Conservation (phyloP, 2,329 filamentous ascomycete species). For the Dactylonectria estremocensis region DNA sequence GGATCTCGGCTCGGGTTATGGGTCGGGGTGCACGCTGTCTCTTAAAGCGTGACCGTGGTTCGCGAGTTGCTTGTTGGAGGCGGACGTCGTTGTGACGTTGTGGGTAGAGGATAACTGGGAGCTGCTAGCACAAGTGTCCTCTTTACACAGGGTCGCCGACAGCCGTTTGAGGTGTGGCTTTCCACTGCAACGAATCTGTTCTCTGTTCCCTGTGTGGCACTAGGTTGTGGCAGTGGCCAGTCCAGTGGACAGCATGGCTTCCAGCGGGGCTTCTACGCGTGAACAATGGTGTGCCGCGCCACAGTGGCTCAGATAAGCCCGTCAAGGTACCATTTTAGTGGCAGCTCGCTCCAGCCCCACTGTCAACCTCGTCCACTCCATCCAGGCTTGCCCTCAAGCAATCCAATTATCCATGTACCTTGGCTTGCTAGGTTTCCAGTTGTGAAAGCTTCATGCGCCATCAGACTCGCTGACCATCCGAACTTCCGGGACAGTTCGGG, state of each 20-base stretch:
- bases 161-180: conserved; percentile 46
- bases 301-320: conserved; percentile 2
- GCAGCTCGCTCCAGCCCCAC: conserved; percentile 33
- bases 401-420: conserved; percentile 35
- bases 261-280: background rate
- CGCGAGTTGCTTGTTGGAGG: conserved; percentile 34
- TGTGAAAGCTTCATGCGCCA: conserved; percentile 38
- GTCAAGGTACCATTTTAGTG: background rate
- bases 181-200: conserved; percentile 33
- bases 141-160: conserved; percentile 40
- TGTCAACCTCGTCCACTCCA: conserved; percentile 38
- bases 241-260: background rate
- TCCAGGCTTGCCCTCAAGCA: conserved; percentile 31
- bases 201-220: background rate
- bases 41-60: conserved; percentile 36
- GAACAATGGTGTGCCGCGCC: background rate
- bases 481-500: conserved; percentile 30
- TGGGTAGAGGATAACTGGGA: conserved; percentile 44
- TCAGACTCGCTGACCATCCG: conserved; percentile 26
- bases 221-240: too few relatives aligned
- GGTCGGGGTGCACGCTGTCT: conserved; percentile 39
- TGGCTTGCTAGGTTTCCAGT: conserved; percentile 30
- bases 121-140: conserved; percentile 51
- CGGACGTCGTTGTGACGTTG: conserved; percentile 44
- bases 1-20: conserved; percentile 35